Evolutionary conservation across 1,139 yeast species (phyloP), one percentile per base, ranked within the genome.

Genomic region (Candida neerlandica): DNA sequence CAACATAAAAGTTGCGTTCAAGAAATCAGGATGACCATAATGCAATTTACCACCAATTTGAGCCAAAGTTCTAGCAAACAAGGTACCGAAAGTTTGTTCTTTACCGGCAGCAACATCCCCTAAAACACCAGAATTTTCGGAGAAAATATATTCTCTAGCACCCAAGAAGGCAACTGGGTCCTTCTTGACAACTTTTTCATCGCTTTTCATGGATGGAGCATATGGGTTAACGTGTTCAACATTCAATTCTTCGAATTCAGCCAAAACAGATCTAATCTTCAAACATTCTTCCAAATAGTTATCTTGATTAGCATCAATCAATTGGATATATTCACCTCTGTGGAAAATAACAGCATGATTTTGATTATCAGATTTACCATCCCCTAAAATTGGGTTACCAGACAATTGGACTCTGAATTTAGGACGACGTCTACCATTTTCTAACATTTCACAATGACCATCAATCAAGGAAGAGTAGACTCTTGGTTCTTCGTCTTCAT

Each of bases 91-190:
- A 1, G 84, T 79, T 62, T 79, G 84, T 55, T 80, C 84, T 51
- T 80, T 80, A 4, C 82, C 83, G 9, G 84, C 84, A 0, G 84
- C 84, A 45, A 80, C 74, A 59, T 80, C 84, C 7, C 84, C 84
- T 37, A 80, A 61, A 19, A 80, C 71, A 2, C 84, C 84, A 48
- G 76, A 71, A 56, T 79, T 80, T 55, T 80, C 84, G 0, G 82
- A 78, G 52, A 79, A 80, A n/a, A 80, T 78, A 53, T 80, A 80
- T 53, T 80, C 84, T 52, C 84, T 64, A 0, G 84, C 76, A 5
- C 84, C 84, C 46, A 80, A 70, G 43, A 80, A 79, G 0, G 84
- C 84, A 34, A 78, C 82, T 0, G 83, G 83, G 50, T 66, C 65
- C 1, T 23, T 23, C 27, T 23, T 23, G 9, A 10, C 9, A 23